Evolutionary conservation across 768 basidiomycete species (phyloP).

Genomic region (Amanita pallidorosea): DNA sequence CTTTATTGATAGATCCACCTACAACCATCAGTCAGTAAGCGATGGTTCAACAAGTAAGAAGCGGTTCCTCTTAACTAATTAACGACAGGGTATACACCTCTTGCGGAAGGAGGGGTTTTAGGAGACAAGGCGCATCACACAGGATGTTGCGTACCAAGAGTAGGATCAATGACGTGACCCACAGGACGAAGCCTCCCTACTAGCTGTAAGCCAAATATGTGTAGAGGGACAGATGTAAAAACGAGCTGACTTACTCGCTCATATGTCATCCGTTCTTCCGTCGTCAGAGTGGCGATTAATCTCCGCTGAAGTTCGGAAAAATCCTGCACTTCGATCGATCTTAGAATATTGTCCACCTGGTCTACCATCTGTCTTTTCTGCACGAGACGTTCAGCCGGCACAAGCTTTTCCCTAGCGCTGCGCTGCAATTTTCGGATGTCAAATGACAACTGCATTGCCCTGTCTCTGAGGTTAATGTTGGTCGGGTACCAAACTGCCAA

Average conservation of each 20-base stretch:
- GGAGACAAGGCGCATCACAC: not conserved
- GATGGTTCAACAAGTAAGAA: not conserved
- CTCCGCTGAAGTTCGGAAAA: not conserved
- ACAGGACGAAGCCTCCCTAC: not conserved
- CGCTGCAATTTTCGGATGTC: not conserved
- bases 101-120: not conserved
- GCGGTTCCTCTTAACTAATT: not conserved
- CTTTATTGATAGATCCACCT: not conserved
- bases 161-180: not conserved
- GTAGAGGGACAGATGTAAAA: not conserved
- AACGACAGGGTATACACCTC: not conserved
- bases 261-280: not conserved
- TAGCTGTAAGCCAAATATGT: not conserved
- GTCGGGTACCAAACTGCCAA: not conserved
- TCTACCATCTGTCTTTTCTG: not conserved
- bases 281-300: not conserved
- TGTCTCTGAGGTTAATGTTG: not conserved
- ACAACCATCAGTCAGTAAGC: not conserved
- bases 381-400: conserved; percentile 2
- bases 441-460: conserved; percentile 3
- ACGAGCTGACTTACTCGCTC: not conserved
- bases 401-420: conserved; percentile 1
- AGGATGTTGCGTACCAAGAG: not conserved
- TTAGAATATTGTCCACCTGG: not conserved
- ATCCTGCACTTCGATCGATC: not conserved